Conservation (phyloP, 2,329 filamentous ascomycete species). For the Penicillium paneum region DNA sequence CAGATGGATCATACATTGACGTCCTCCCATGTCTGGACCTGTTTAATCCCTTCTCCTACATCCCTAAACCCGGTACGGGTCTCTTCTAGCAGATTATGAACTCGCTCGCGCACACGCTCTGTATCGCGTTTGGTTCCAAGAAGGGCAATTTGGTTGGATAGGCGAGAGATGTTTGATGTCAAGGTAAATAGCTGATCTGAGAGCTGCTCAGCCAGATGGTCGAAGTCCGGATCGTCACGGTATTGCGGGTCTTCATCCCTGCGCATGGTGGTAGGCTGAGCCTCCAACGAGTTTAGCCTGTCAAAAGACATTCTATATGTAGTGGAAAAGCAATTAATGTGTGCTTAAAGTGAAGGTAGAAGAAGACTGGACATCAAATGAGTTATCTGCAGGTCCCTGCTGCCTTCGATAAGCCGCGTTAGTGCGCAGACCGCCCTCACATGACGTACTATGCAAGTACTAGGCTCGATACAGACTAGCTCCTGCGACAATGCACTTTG, state of each 20-base stretch:
- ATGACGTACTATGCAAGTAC: conserved; percentile 23
- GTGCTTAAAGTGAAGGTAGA: conserved; percentile 6
- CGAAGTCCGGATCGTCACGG: conserved; percentile 89
- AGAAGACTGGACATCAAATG: conserved; percentile 3
- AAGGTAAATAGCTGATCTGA: conserved; percentile 87
- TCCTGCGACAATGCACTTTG: neutral
- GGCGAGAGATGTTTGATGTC: conserved; percentile 79
- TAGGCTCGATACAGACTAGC: conserved; percentile 16
- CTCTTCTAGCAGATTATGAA: conserved; percentile 83
- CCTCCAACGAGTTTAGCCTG: conserved; percentile 77
- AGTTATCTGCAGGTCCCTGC: conserved; percentile 20
- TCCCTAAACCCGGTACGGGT: conserved; percentile 84
- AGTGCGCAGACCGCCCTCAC: conserved; percentile 30
- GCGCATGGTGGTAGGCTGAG: conserved; percentile 66
- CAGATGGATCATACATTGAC: conserved; percentile 60
- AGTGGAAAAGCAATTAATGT: conserved; percentile 1
- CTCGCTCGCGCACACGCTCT: conserved; percentile 81
- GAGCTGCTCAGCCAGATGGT: conserved; percentile 73
- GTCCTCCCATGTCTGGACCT: conserved; percentile 81
- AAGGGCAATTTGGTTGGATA: conserved; percentile 78
- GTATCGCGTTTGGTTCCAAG: conserved; percentile 90
- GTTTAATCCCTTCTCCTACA: conserved; percentile 90
- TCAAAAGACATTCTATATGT: conserved; percentile 76
- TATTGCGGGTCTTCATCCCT: conserved; percentile 71
- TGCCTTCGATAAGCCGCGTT: conserved; percentile 19